A percentile compares a stretch with the other conserved stretches of the same genome.
Conservation (phyloP, 805 yeast genomes). For the Kluyveromyces dobzhanskii region DNA sequence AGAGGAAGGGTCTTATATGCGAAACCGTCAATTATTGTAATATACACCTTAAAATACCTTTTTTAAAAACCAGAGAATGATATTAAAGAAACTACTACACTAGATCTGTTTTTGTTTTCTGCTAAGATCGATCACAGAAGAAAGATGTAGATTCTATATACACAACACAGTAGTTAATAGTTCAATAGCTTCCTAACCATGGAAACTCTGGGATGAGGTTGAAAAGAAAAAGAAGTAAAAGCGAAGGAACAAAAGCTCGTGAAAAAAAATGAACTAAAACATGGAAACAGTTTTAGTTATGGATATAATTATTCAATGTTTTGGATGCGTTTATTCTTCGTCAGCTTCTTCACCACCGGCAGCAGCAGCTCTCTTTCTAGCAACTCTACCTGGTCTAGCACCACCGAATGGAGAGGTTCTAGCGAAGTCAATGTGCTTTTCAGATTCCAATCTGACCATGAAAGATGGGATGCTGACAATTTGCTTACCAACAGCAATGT, state of each 20-base stretch:
- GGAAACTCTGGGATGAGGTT: not conserved
- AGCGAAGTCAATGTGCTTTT: conserved; percentile 99
- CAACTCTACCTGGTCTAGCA: conserved; percentile 99
- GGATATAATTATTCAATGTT: too few relatives aligned
- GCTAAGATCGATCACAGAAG: too few relatives aligned
- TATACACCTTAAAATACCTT: not conserved
- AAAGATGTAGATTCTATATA: too few relatives aligned
- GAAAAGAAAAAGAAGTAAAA: not conserved
- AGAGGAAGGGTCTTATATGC: too few relatives aligned
- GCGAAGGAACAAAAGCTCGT: not conserved
- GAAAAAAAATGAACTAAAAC: not conserved
- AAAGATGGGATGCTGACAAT: conserved; percentile 97
- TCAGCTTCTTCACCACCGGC: conserved; percentile 71
- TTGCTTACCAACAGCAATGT: conserved; percentile 99
- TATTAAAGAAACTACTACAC: too few relatives aligned
- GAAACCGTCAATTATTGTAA: too few relatives aligned
- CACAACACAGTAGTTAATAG: too few relatives aligned
- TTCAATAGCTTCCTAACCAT: not conserved
- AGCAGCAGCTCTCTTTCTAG: conserved; percentile 80
- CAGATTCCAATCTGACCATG: conserved; percentile 99
- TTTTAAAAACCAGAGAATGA: not conserved
- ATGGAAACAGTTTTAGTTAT: too few relatives aligned
- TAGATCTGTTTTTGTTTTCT: too few relatives aligned
- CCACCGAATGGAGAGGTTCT: conserved; percentile 99
- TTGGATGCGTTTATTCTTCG: conserved; percentile 45